Percentiles rank a stretch among this genome's conserved stretches.
phyloP scores from a whole-genome alignment of 2,329 filamentous ascomycete genomes.

The Aspergillus sp. region DNA sequence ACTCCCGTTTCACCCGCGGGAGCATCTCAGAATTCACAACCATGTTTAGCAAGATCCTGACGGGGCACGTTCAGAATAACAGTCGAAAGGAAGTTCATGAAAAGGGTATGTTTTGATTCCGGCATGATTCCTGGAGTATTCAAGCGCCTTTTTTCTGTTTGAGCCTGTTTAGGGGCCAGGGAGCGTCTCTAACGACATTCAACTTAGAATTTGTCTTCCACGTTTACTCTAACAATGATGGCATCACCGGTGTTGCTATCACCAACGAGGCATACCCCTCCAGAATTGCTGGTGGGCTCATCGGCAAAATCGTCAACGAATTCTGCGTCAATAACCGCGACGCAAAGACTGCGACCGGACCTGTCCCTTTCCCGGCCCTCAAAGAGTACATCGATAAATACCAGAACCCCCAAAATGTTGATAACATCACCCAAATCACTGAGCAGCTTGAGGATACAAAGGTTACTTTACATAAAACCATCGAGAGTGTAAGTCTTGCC shows the following conservation, averaged over 20 bases:
- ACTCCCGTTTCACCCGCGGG: slow-evolving; percentile 73
- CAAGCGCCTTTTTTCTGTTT: background rate
- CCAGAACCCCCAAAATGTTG: slow-evolving; percentile 84
- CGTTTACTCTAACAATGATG: slow-evolving; percentile 69
- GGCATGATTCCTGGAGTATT: background rate
- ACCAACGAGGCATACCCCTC: slow-evolving; percentile 73
- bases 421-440: slow-evolving; percentile 94
- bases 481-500: slow-evolving; percentile 55
- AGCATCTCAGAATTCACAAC: slow-evolving; percentile 72
- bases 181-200: background rate
- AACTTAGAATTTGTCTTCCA: slow-evolving; percentile 58
- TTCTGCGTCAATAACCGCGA: slow-evolving; percentile 75
- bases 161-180: background rate
- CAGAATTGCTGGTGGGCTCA: slow-evolving; percentile 79
- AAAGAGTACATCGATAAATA: slow-evolving; percentile 77
- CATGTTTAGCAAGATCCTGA: slow-evolving; percentile 82
- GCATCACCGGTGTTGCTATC: slow-evolving; percentile 74
- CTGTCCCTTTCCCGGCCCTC: slow-evolving; percentile 66
- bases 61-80: slow-evolving; percentile 64
- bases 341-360: slow-evolving; percentile 46
- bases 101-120: slow-evolving; percentile 22
- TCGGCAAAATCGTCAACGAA: slow-evolving; percentile 84
- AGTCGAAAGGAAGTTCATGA: slow-evolving; percentile 71
- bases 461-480: slow-evolving; percentile 95
- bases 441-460: slow-evolving; percentile 97